Conservation (phyloP, 2,329 filamentous ascomycete species). For the Aspergillus luchuensis region DNA sequence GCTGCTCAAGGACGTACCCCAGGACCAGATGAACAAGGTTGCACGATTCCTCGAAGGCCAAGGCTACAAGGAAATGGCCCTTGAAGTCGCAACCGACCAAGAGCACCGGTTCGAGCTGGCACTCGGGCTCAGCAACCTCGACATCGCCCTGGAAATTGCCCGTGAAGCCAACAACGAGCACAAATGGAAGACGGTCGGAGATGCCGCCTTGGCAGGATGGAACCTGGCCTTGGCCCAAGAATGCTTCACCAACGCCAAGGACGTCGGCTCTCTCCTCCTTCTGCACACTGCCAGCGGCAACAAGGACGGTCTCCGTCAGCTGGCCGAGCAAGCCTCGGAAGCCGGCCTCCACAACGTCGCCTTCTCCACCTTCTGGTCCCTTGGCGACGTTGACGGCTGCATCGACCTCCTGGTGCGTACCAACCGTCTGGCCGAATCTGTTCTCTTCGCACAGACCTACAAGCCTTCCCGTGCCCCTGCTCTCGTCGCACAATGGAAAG, state of each 20-base stretch:
- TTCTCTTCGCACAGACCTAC: slow-evolving; percentile 92
- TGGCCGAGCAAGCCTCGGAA: slow-evolving; percentile 74
- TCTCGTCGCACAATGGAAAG: slow-evolving; percentile 79
- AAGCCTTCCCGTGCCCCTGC: slow-evolving; percentile 74
- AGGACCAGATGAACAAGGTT: slow-evolving; percentile 97
- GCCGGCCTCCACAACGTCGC: slow-evolving; percentile 87
- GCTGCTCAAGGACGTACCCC: slow-evolving; percentile 77
- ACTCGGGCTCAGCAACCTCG: slow-evolving; percentile 76
- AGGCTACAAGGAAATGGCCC: slow-evolving; percentile 91
- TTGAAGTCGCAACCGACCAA: slow-evolving; percentile 89
- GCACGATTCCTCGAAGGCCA: slow-evolving; percentile 96
- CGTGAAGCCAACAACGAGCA: slow-evolving; percentile 84
- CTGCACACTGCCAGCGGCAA: slow-evolving; percentile 86
- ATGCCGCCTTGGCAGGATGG: slow-evolving; percentile 84
- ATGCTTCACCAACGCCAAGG: slow-evolving; percentile 88
- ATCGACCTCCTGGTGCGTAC: slow-evolving; percentile 78
- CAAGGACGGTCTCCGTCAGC: slow-evolving; percentile 68
- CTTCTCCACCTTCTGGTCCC: slow-evolving; percentile 85
- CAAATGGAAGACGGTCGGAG: slow-evolving; percentile 97
- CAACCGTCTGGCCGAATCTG: slow-evolving; percentile 78
- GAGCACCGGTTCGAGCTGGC: slow-evolving; percentile 97
- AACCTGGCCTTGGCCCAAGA: slow-evolving; percentile 85
- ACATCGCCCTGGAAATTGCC: slow-evolving; percentile 83
- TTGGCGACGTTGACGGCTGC: slow-evolving; percentile 79
- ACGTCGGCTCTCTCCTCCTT: slow-evolving; percentile 84